Evolutionary conservation across 2,329 filamentous ascomycete genomes (phyloP).

Genomic region (Hirsutella thompsonii): DNA sequence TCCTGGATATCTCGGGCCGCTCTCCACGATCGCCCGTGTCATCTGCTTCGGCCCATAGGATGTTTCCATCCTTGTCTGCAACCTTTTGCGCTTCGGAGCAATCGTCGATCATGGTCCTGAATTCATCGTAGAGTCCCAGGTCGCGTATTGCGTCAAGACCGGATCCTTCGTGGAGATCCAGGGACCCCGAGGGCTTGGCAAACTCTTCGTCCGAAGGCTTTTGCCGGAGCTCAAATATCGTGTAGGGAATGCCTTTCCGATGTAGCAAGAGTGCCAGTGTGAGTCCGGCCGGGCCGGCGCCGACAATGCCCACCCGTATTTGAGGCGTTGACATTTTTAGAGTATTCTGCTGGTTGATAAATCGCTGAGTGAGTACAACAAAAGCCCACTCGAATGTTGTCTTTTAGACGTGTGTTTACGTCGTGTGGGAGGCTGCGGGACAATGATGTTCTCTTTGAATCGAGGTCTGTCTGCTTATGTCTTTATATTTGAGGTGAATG

Average conservation of each 20-base stretch:
- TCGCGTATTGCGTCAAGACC: slow-evolving; percentile 30
- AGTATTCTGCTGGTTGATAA: too few relatives aligned
- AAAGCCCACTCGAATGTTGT: too few relatives aligned
- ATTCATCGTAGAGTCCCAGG: slow-evolving; percentile 29
- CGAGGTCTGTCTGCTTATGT: too few relatives aligned
- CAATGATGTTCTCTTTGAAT: too few relatives aligned
- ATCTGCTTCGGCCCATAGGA: slow-evolving; percentile 5
- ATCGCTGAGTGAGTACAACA: too few relatives aligned
- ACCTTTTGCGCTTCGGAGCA: slow-evolving; percentile 6
- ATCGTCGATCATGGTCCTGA: slow-evolving; percentile 10
- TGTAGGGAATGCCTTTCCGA: slow-evolving; percentile 17
- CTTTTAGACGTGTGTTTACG: too few relatives aligned
- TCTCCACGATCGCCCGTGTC: slow-evolving; percentile 6
- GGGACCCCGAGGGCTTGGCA: slow-evolving; percentile 22
- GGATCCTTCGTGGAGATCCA: slow-evolving; percentile 33
- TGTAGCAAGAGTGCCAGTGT: slow-evolving; percentile 32
- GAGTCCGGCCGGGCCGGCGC: slow-evolving; percentile 31
- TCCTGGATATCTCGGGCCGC: slow-evolving; percentile 25
- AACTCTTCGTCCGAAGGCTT: slow-evolving; percentile 14
- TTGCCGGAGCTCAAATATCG: slow-evolving; percentile 20
- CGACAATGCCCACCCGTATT: slow-evolving; percentile 27
- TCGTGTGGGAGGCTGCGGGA: too few relatives aligned
- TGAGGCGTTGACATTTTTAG: not conserved
- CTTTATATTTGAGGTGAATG: too few relatives aligned
- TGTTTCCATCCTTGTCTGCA: slow-evolving; percentile 14